Conservation (phyloP, 2,329 filamentous ascomycete genomes). For the Talaromyces sp. region DNA sequence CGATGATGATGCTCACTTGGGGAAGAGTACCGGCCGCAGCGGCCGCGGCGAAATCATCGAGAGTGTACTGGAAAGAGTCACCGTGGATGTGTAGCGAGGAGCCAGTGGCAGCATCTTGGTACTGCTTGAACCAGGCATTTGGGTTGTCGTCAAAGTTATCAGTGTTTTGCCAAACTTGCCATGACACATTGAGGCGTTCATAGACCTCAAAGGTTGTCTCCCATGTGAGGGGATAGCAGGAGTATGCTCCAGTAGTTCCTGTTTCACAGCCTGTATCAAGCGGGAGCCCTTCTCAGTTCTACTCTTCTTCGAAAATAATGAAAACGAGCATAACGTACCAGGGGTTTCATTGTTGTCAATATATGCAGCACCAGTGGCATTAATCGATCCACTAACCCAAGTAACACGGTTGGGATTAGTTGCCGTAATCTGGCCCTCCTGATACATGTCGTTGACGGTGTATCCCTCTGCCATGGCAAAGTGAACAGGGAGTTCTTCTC, state of each 20-base stretch:
- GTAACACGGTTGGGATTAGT: slow-evolving; percentile 55
- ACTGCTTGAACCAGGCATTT: slow-evolving; percentile 54
- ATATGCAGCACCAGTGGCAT: slow-evolving; percentile 47
- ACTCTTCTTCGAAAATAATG: too few relatives aligned
- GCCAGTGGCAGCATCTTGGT: slow-evolving; percentile 43
- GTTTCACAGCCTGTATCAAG: slow-evolving; percentile 13
- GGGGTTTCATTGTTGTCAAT: slow-evolving; percentile 53
- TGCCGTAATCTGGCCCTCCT: slow-evolving; percentile 49
- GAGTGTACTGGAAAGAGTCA: slow-evolving; percentile 44
- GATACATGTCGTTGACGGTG: slow-evolving; percentile 58
- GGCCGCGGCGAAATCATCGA: slow-evolving; percentile 50
- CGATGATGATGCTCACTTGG: slow-evolving; percentile 50
- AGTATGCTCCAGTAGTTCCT: slow-evolving; percentile 22
- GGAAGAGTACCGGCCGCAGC: slow-evolving; percentile 53
- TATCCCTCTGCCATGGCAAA: slow-evolving; percentile 55
- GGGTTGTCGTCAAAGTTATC: slow-evolving; percentile 57
- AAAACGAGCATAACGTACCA: slow-evolving; percentile 26
- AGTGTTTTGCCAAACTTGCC: slow-evolving; percentile 51
- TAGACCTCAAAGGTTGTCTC: slow-evolving; percentile 52
- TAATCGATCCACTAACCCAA: slow-evolving; percentile 52
- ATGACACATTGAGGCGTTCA: slow-evolving; percentile 48
- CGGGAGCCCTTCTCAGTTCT: neutral
- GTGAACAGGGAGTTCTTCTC: slow-evolving; percentile 54
- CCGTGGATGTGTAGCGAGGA: slow-evolving; percentile 48
- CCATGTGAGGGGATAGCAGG: slow-evolving; percentile 56